phyloP scores from a whole-genome alignment of 2,329 filamentous ascomycete genomes.

The Monilinia laxa region DNA sequence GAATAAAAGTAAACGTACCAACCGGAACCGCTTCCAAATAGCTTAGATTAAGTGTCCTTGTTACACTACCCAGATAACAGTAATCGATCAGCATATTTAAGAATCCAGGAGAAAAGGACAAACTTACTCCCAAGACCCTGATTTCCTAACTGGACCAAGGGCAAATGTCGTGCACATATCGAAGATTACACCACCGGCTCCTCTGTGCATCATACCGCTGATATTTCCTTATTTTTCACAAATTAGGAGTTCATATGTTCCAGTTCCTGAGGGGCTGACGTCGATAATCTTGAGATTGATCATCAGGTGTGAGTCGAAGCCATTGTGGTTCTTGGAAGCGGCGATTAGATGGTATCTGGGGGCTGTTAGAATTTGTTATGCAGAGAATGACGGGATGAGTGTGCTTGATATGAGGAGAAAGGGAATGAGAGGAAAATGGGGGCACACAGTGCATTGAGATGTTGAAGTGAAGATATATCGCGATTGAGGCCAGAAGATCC shows the following conservation, averaged over 20 bases:
- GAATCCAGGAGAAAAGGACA: neutral
- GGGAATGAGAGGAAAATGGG: neutral
- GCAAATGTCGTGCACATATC: constrained; percentile 55
- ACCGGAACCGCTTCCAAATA: constrained; percentile 52
- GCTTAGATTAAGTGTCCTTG: constrained; percentile 50
- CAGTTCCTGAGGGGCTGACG: constrained; percentile 40
- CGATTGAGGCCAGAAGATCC: neutral
- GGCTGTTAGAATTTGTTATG: constrained; percentile 11
- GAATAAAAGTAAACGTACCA: constrained; percentile 35
- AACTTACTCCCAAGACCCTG: constrained; percentile 50
- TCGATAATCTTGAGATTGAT: constrained; percentile 36
- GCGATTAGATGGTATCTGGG: constrained; percentile 34
- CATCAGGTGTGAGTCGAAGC: constrained; percentile 37
- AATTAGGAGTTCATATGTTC: constrained; percentile 47
- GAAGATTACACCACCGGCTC: constrained; percentile 53
- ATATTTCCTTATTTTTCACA: constrained; percentile 48
- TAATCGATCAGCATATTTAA: neutral
- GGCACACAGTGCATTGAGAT: neutral
- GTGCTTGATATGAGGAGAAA: neutral
- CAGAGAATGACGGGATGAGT: neutral
- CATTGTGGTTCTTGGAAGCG: constrained; percentile 23
- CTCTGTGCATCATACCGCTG: constrained; percentile 52
- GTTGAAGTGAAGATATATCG: neutral
- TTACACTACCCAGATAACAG: constrained; percentile 51
- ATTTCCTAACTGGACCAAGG: constrained; percentile 48